These are phyloP conservation scores for Penicillium pulvis DNA, from an alignment of 495 filamentous ascomycete species.

Conservation along the genomic window DNA sequence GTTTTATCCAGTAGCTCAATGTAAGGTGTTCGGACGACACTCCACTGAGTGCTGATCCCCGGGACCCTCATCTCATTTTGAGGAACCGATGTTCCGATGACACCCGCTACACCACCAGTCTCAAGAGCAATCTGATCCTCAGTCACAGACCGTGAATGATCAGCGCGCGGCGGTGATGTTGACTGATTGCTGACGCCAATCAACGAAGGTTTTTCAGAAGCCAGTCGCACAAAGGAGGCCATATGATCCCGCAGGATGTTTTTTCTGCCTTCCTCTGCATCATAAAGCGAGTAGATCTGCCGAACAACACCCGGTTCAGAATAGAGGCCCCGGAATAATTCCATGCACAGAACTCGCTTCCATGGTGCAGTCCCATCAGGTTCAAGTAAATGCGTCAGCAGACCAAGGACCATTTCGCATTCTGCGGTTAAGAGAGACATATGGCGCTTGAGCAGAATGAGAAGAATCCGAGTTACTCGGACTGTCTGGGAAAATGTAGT, in stretches of 20 bases:
- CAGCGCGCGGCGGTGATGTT: conserved; percentile 62
- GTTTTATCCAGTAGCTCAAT: conserved; percentile 93
- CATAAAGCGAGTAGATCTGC: conserved; percentile 78
- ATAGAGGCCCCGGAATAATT: conserved; percentile 83
- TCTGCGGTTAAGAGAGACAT: conserved; percentile 73
- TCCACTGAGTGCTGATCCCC: conserved; percentile 90
- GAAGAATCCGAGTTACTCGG: conserved; percentile 77
- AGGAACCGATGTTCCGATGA: conserved; percentile 76
- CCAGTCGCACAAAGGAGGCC: conserved; percentile 80
- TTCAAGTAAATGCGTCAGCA: conserved; percentile 88
- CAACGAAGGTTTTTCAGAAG: conserved; percentile 82
- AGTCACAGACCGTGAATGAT: conserved; percentile 46
- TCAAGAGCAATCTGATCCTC: conserved; percentile 86
- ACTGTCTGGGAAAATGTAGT: conserved; percentile 82
- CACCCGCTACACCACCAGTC: conserved; percentile 82
- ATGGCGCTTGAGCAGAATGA: conserved; percentile 74
- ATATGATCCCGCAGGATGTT: conserved; percentile 79
- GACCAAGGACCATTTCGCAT: conserved; percentile 79
- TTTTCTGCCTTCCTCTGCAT: conserved; percentile 71
- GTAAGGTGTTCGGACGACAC: conserved; percentile 81
- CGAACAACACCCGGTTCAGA: conserved; percentile 74
- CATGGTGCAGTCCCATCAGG: conserved; percentile 74
- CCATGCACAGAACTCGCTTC: conserved; percentile 89
- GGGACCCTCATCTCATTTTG: conserved; percentile 61
- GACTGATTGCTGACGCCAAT: conserved; percentile 90